Evolutionary conservation across 2,329 filamentous ascomycete species (phyloP).

Genomic region (Orbilia blumenaviensis): DNA sequence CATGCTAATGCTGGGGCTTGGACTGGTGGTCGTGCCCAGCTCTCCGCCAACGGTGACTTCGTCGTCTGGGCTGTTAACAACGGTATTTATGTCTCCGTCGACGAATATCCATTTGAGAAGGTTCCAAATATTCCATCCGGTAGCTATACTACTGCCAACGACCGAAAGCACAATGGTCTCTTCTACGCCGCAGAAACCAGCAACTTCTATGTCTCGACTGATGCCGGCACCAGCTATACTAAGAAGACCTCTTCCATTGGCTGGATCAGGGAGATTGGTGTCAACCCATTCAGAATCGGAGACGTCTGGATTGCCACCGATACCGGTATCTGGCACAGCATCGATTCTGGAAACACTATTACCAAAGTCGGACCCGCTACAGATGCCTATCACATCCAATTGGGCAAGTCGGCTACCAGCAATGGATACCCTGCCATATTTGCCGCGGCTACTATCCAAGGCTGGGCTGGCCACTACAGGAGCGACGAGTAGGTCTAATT

Average conservation of each 20-base stretch:
- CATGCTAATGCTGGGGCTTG: slow-evolving; percentile 63
- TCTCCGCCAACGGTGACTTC: slow-evolving; percentile 48
- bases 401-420: slow-evolving; percentile 52
- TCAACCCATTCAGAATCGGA: slow-evolving; percentile 68
- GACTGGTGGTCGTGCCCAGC: slow-evolving; percentile 44
- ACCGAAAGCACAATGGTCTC: slow-evolving; percentile 66
- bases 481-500: slow-evolving; percentile 52
- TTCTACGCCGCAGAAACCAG: slow-evolving; percentile 66
- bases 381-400: slow-evolving; percentile 54
- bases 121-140: slow-evolving; percentile 63
- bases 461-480: slow-evolving; percentile 54
- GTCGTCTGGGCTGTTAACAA: slow-evolving; percentile 52
- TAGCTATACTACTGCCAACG: slow-evolving; percentile 66
- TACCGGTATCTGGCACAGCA: slow-evolving; percentile 67
- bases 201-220: slow-evolving; percentile 66
- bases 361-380: slow-evolving; percentile 58
- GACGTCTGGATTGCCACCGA: slow-evolving; percentile 70
- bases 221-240: slow-evolving; percentile 65
- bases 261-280: slow-evolving; percentile 67
- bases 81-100: slow-evolving; percentile 39
- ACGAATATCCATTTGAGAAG: slow-evolving; percentile 63
- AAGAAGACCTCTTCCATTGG: slow-evolving; percentile 54
- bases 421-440: slow-evolving; percentile 56
- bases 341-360: slow-evolving; percentile 66
- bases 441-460: slow-evolving; percentile 55